Evolutionary conservation across 2,329 filamentous ascomycete species (phyloP).

Genomic region (Trichoderma sp.): DNA sequence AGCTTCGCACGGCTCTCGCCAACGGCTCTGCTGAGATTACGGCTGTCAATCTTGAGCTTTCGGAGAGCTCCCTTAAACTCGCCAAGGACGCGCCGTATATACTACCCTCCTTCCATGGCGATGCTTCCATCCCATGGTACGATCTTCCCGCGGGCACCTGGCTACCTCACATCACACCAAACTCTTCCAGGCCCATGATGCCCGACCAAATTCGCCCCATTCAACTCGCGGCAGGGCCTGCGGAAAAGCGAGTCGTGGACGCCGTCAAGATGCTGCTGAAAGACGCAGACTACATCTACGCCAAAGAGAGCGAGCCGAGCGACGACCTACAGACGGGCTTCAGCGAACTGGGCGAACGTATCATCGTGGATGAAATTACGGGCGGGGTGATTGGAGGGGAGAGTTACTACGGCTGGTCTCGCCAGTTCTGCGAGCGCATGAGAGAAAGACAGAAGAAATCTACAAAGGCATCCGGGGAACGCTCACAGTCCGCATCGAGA

Average conservation of each 20-base stretch:
- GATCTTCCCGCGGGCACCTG: slow-evolving; percentile 82
- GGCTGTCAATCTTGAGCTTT: slow-evolving; percentile 31
- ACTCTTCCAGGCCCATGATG: slow-evolving; percentile 75
- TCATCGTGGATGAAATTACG: slow-evolving; percentile 67
- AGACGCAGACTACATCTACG: slow-evolving; percentile 71
- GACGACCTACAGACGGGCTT: slow-evolving; percentile 62
- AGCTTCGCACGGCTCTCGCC: slow-evolving; percentile 62
- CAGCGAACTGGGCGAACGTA: slow-evolving; percentile 74
- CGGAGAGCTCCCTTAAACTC: slow-evolving; percentile 41
- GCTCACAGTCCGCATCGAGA: slow-evolving; percentile 41
- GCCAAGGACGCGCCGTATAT: slow-evolving; percentile 66
- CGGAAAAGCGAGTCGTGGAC: slow-evolving; percentile 65
- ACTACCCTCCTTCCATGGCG: slow-evolving; percentile 78
- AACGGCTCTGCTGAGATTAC: slow-evolving; percentile 40
- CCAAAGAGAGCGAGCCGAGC: slow-evolving; percentile 52
- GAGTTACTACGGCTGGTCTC: slow-evolving; percentile 89
- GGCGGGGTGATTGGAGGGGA: slow-evolving; percentile 67
- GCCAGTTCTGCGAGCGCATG: slow-evolving; percentile 80
- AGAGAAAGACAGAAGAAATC: slow-evolving; percentile 55
- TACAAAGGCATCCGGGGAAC: slow-evolving; percentile 37
- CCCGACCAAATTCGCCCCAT: slow-evolving; percentile 72
- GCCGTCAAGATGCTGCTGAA: slow-evolving; percentile 72
- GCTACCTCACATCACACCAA: slow-evolving; percentile 76
- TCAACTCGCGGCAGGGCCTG: slow-evolving; percentile 69
- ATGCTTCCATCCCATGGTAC: slow-evolving; percentile 73